Conservation (phyloP, 108 stramenopile genomes). For the Phaeodactylum tricornutum region DNA sequence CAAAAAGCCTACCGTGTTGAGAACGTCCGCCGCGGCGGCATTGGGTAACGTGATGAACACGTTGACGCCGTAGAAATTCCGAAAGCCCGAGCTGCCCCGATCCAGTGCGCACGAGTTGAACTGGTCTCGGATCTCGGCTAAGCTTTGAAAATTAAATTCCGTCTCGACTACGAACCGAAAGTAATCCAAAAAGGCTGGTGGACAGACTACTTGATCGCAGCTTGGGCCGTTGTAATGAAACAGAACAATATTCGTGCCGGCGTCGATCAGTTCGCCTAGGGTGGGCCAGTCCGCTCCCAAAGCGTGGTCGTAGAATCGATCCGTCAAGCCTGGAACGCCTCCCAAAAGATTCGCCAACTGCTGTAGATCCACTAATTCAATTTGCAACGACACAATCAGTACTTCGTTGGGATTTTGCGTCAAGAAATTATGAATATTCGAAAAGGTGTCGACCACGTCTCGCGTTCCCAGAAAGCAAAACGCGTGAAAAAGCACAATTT, state of each 20-base stretch:
- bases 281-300: neutral
- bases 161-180: neutral
- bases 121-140: neutral
- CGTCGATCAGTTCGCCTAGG: neutral
- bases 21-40: neutral
- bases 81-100: neutral
- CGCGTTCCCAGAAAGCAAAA: neutral
- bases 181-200: neutral
- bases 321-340: neutral
- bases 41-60: neutral
- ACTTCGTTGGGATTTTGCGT: neutral
- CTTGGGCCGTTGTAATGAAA: neutral
- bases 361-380: neutral
- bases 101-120: neutral
- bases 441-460: neutral
- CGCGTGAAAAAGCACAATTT: neutral
- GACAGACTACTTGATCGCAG: neutral
- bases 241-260: no score
- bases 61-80: neutral
- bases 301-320: neutral
- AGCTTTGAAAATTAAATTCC: neutral
- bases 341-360: neutral
- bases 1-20: neutral
- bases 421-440: neutral
- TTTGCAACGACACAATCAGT: neutral